Conservation (phyloP, 805 yeast species). For the Tetrapisispora namnaoensis region DNA sequence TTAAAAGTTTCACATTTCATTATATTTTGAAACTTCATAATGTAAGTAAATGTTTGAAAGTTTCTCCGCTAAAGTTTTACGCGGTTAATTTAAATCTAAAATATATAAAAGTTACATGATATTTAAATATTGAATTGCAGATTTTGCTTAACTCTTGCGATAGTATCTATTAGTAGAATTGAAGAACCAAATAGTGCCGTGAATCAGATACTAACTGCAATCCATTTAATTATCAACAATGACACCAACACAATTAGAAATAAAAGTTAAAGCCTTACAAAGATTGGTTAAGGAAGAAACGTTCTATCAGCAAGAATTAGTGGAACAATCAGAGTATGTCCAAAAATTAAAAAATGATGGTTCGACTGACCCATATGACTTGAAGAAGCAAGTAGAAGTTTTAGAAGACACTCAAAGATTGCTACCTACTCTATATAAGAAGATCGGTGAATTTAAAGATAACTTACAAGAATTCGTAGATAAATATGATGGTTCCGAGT, state of each 20-base stretch:
- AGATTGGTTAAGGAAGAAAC: conserved; percentile 60
- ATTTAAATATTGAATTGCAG: too few relatives aligned
- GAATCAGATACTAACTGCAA: too few relatives aligned
- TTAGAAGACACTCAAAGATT: conserved; percentile 45
- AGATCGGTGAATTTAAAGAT: conserved; percentile 32
- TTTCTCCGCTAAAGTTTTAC: too few relatives aligned
- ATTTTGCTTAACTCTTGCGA: too few relatives aligned
- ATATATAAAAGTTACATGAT: too few relatives aligned
- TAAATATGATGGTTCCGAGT: conserved; percentile 30
- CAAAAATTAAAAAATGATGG: conserved; percentile 34
- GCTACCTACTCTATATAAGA: conserved; percentile 38
- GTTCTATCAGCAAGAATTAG: conserved; percentile 49
- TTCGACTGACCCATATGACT: conserved; percentile 52
- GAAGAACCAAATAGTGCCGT: too few relatives aligned
- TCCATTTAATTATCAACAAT: too few relatives aligned
- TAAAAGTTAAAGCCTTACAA: conserved; percentile 59
- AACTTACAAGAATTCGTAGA: conserved; percentile 35
- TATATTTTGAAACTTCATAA: too few relatives aligned
- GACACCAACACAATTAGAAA: conserved; percentile 64
- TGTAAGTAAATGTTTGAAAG: too few relatives aligned
- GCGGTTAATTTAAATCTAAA: too few relatives aligned
- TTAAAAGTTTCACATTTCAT: too few relatives aligned
- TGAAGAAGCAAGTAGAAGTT: conserved; percentile 46
- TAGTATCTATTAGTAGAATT: too few relatives aligned
- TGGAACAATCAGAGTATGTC: conserved; percentile 43